These are phyloP conservation scores for Camellia japonica DNA, from an alignment of 148 eudicot species.

Conservation along the genomic window DNA sequence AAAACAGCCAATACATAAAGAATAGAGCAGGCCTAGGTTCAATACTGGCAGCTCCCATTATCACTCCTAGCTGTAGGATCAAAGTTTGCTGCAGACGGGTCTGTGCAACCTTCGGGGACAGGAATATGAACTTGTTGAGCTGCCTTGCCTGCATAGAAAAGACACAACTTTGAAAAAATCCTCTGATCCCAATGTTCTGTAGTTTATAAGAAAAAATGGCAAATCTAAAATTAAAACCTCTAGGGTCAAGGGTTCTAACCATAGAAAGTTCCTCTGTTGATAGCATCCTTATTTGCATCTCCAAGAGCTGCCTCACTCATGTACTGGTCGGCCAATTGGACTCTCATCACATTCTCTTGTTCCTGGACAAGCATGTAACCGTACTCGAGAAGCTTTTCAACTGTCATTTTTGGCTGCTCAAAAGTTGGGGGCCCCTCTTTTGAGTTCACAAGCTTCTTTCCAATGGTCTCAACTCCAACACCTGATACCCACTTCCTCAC, in stretches of 20 bases:
- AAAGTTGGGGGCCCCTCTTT: slow-evolving; percentile 34
- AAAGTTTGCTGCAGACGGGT: slow-evolving; percentile 18
- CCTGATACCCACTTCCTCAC: slow-evolving; percentile 40
- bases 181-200: neutral
- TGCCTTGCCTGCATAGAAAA: slow-evolving; percentile 6
- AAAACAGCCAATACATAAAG: neutral
- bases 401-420: slow-evolving; percentile 26
- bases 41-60: no score
- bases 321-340: slow-evolving; percentile 36
- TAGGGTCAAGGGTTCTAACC: slow-evolving; percentile 20
- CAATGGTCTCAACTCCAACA: slow-evolving; percentile 27
- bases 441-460: slow-evolving; percentile 43
- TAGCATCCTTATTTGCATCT: slow-evolving; percentile 31
- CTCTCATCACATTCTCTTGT: slow-evolving; percentile 41
- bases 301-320: slow-evolving; percentile 35
- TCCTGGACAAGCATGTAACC: slow-evolving; percentile 37
- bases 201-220: neutral
- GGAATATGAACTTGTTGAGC: slow-evolving; percentile 19
- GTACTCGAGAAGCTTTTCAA: slow-evolving; percentile 32
- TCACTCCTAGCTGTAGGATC: slow-evolving; percentile 17
- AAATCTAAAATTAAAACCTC: slow-evolving; percentile 1
- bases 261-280: slow-evolving; percentile 28
- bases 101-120: slow-evolving; percentile 29
- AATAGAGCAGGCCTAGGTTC: slow-evolving; percentile 12
- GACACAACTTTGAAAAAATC: neutral